Percentiles rank a stretch among this genome's conserved stretches.
phyloP scores from a whole-genome alignment of 2,329 filamentous ascomycete genomes.

The Canariomyces notabilis region DNA sequence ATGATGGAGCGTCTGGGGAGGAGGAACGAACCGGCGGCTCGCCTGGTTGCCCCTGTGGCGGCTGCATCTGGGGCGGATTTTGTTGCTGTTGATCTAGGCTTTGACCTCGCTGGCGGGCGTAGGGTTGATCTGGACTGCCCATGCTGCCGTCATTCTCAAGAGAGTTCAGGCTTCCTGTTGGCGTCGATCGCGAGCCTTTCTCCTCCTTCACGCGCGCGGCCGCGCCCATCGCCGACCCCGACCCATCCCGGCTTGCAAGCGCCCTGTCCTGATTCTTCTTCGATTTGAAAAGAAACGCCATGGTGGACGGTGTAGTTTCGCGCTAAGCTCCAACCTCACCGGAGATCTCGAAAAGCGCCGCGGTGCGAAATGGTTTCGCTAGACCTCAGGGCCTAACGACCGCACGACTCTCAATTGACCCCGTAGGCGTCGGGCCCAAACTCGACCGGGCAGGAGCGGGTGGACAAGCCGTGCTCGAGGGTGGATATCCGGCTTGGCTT shows the following conservation, averaged over 20 bases:
- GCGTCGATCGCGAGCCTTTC: constrained; percentile 59
- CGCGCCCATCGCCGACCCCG: constrained; percentile 44
- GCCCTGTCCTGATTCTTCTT: constrained; percentile 68
- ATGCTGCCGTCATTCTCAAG: constrained; percentile 54
- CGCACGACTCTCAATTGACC: constrained; percentile 17
- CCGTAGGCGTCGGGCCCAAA: constrained; percentile 9
- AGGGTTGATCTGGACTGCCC: constrained; percentile 61
- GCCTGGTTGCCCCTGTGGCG: constrained; percentile 28
- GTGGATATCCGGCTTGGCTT: constrained; percentile 8
- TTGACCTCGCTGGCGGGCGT: constrained; percentile 50
- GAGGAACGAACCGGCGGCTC: constrained; percentile 39
- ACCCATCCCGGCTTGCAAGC: constrained; percentile 51
- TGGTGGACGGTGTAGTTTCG: constrained; percentile 41
- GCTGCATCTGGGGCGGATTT: constrained; percentile 46
- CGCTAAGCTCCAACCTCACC: constrained; percentile 31
- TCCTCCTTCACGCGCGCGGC: constrained; percentile 50
- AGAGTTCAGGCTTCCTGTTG: constrained; percentile 73
- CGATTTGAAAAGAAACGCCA: constrained; percentile 80
- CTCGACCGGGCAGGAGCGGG: constrained; percentile 17
- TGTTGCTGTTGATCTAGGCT: constrained; percentile 46
- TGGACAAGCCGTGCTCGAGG: constrained; percentile 7
- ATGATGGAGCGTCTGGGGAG: background rate
- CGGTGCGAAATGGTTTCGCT: constrained; percentile 9
- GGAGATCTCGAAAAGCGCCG: constrained; percentile 8
- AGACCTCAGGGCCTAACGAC: constrained; percentile 6